Conservation (phyloP, 23 red algal genomes). For the Rhodosorus marinus region DNA sequence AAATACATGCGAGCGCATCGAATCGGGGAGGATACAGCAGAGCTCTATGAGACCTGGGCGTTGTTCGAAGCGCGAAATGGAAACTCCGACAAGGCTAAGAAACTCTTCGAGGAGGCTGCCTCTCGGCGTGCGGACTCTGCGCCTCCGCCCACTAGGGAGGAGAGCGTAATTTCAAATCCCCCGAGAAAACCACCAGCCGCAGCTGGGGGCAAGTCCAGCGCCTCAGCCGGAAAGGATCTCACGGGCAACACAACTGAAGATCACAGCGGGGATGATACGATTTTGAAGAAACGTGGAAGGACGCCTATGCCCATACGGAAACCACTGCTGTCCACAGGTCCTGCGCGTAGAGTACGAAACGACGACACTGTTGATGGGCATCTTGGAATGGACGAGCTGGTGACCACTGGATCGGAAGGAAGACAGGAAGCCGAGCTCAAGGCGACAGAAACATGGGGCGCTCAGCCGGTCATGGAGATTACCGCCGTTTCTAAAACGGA, state of each 20-base stretch:
- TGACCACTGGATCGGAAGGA: no score
- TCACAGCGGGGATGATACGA: not conserved
- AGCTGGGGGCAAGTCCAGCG: no score
- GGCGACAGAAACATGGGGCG: no score
- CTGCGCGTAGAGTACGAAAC: no score
- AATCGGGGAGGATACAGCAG: conserved; percentile 42
- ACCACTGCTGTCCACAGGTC: not conserved
- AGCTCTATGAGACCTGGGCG: conserved; percentile 55
- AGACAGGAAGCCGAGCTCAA: no score
- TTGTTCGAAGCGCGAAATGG: conserved; percentile 27
- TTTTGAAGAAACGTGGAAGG: not conserved
- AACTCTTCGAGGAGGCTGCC: conserved; percentile 41
- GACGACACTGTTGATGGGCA: no score
- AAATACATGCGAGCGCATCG: conserved; percentile 56
- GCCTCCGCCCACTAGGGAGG: not conserved
- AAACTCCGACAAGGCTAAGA: conserved; percentile 36
- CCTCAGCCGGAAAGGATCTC: no score
- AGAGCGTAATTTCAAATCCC: not conserved
- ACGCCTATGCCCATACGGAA: not conserved
- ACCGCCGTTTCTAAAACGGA: no score
- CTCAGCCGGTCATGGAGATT: no score
- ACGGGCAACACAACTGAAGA: not conserved
- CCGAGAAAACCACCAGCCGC: not conserved
- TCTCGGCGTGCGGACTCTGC: not conserved
- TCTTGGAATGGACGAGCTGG: no score